phyloP scores from a whole-genome alignment of 768 basidiomycete genomes.

The Amanita jacksonii region DNA sequence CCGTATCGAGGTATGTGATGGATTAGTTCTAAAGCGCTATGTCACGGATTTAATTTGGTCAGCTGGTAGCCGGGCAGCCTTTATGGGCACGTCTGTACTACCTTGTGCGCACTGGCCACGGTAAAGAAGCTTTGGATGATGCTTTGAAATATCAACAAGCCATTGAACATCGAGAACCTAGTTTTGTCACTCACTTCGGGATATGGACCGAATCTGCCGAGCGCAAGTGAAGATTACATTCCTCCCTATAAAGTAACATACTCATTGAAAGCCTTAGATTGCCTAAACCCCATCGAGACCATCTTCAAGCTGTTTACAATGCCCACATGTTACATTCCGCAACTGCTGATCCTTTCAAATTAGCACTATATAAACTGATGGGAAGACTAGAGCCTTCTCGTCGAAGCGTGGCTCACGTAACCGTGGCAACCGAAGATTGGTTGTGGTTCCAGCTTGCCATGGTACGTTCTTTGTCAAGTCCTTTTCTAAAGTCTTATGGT shows the following conservation, averaged over 20 bases:
- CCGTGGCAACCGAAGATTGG: slow-evolving; percentile 95
- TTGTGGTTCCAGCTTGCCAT: slow-evolving; percentile 94
- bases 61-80: slow-evolving; percentile 82
- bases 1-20: slow-evolving; percentile 62
- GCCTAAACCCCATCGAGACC: slow-evolving; percentile 67
- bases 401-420: slow-evolving; percentile 75
- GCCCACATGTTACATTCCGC: slow-evolving; percentile 85
- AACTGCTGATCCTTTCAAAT: slow-evolving; percentile 89
- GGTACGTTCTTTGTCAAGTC: slow-evolving; percentile 26
- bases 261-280: slow-evolving; percentile 30
- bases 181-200: slow-evolving; percentile 75
- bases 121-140: slow-evolving; percentile 71
- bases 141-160: slow-evolving; percentile 60
- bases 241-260: not conserved
- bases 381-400: slow-evolving; percentile 81
- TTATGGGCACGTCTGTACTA: slow-evolving; percentile 94
- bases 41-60: slow-evolving; percentile 5
- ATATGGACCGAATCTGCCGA: slow-evolving; percentile 79
- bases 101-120: slow-evolving; percentile 79
- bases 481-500: not conserved
- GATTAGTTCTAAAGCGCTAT: not conserved
- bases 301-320: slow-evolving; percentile 72
- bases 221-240: slow-evolving; percentile 42
- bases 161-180: slow-evolving; percentile 69
- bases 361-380: slow-evolving; percentile 92